These are phyloP conservation scores for Discostella pseudostelligera DNA, from an alignment of 108 stramenopile species.

Conservation along the genomic window DNA sequence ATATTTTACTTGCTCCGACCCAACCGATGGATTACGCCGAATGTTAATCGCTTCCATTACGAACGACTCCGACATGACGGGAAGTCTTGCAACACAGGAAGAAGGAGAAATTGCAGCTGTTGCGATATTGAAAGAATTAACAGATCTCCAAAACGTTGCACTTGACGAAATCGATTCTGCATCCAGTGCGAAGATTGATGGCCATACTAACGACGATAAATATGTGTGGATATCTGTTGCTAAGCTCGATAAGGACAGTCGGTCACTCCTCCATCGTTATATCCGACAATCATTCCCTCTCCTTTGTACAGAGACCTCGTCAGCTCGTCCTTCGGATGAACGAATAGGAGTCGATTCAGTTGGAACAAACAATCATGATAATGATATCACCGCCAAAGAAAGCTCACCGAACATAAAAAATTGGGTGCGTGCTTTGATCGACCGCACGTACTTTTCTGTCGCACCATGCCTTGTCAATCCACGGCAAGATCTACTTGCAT, in stretches of 20 bases:
- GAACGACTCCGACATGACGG: not conserved
- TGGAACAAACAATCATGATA: not conserved
- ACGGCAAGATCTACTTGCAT: slow-evolving; percentile 32
- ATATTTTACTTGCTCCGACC: not conserved
- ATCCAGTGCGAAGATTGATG: not conserved
- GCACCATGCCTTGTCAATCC: slow-evolving; percentile 49
- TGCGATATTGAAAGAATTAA: slow-evolving; percentile 11
- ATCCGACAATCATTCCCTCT: slow-evolving; percentile 35
- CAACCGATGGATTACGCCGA: slow-evolving; percentile 15
- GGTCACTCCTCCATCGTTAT: slow-evolving; percentile 33
- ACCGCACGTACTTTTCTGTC: slow-evolving; percentile 57
- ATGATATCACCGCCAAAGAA: not conserved
- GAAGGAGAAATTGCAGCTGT: not conserved
- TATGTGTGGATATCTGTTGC: slow-evolving; percentile 41
- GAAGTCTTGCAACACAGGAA: not conserved
- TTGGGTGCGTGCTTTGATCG: slow-evolving; percentile 51
- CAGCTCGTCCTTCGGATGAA: slow-evolving; percentile 1
- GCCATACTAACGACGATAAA: not conserved
- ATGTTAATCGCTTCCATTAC: slow-evolving; percentile 11
- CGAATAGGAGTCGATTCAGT: not conserved
- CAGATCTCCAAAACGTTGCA: slow-evolving; percentile 15
- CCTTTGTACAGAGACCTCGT: slow-evolving; percentile 28
- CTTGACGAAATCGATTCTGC: slow-evolving; percentile 14
- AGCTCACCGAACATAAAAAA: slow-evolving; percentile 5
- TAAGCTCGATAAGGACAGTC: slow-evolving; percentile 2